Conservation (phyloP, 768 basidiomycete species). For the Pleurotus tuoliensis region DNA sequence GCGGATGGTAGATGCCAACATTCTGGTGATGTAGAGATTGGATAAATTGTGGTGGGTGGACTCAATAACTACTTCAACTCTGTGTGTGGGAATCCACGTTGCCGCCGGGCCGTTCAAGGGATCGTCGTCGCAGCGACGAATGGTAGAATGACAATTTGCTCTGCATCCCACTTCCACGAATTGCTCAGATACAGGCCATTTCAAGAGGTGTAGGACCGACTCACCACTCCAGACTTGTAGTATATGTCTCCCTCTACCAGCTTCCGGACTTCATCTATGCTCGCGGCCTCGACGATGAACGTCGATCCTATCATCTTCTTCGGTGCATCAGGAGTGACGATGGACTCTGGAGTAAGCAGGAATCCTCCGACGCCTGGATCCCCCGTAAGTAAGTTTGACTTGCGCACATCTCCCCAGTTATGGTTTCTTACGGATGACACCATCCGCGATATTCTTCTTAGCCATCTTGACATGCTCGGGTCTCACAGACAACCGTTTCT, state of each 20-base stretch:
- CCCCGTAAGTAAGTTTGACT: background rate
- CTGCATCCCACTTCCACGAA: constrained; percentile 49
- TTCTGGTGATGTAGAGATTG: too few relatives aligned
- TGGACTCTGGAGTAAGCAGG: constrained; percentile 55
- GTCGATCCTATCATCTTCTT: constrained; percentile 62
- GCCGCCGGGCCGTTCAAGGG: constrained; percentile 12
- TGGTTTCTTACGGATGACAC: constrained; percentile 45
- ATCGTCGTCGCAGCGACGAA: constrained; percentile 34
- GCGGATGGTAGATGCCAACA: too few relatives aligned
- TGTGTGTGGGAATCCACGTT: background rate
- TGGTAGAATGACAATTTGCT: constrained; percentile 47
- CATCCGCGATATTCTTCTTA: constrained; percentile 34
- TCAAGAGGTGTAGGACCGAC: constrained; percentile 10
- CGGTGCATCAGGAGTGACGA: constrained; percentile 36
- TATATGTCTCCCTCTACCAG: constrained; percentile 38
- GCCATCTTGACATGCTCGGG: constrained; percentile 46
- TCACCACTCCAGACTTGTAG: constrained; percentile 37
- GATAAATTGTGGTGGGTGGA: too few relatives aligned
- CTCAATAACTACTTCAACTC: background rate
- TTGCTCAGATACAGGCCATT: background rate
- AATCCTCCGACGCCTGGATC: constrained; percentile 55
- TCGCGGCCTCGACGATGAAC: constrained; percentile 51
- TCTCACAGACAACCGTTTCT: constrained; percentile 55
- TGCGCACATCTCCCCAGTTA: too few relatives aligned
- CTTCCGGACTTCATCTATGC: constrained; percentile 43